phyloP scores from a whole-genome alignment of 148 eudicot species.

The Suaeda aralocaspica region DNA sequence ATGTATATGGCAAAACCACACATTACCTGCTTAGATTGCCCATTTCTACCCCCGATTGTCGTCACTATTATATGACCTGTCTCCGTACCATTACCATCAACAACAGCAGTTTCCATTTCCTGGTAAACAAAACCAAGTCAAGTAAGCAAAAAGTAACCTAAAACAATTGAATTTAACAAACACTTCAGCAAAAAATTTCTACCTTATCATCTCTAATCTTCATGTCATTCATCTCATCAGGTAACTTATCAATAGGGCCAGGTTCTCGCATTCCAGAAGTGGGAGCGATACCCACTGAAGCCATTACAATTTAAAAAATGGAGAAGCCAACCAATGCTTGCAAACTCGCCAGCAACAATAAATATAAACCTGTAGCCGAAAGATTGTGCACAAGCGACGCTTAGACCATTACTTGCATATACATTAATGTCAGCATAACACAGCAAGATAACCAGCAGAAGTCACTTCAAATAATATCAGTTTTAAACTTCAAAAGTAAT shows the following conservation, averaged over 20 bases:
- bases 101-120: slow-evolving; percentile 72
- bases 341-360: neutral
- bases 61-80: slow-evolving; percentile 88
- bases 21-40: slow-evolving; percentile 73
- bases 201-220: slow-evolving; percentile 76
- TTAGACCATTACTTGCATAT: neutral
- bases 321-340: neutral
- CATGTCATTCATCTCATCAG: slow-evolving; percentile 65
- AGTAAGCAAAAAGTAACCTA: neutral
- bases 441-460: no score
- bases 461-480: no score
- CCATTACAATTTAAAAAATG: slow-evolving; percentile 30
- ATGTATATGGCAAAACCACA: neutral
- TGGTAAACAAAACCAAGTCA: slow-evolving; percentile 15
- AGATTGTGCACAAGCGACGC: neutral
- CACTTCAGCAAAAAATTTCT: neutral
- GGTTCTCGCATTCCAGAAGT: slow-evolving; percentile 46
- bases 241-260: slow-evolving; percentile 43
- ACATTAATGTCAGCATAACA: neutral
- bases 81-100: slow-evolving; percentile 77
- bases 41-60: slow-evolving; percentile 71
- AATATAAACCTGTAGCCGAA: slow-evolving; percentile 4
- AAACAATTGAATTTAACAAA: neutral
- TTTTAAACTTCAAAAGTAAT: no score
- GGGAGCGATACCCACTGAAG: slow-evolving; percentile 47